These are phyloP conservation scores for Medicago ruthenica DNA, from an alignment of 306 rosid genomes.

Conservation along the genomic window DNA sequence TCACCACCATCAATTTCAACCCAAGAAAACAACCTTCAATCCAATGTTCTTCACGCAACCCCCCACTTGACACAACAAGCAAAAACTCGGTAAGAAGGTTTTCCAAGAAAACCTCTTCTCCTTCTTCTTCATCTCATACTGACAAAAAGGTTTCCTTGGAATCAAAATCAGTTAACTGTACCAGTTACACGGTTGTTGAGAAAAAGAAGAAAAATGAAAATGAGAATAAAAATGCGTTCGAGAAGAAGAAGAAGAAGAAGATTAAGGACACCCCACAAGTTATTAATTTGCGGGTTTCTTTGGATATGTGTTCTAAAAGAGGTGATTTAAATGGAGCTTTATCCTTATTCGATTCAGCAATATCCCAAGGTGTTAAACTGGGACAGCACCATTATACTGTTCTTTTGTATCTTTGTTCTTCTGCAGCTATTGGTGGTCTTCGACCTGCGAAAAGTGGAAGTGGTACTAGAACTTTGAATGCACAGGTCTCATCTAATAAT, in stretches of 20 bases:
- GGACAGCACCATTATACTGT: constrained; percentile 83
- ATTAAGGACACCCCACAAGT: constrained; percentile 49
- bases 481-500: constrained; percentile 36
- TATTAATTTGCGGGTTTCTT: constrained; percentile 53
- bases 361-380: constrained; percentile 54
- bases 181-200: constrained; percentile 28
- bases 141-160: constrained; percentile 46
- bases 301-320: constrained; percentile 85
- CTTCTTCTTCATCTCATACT: constrained; percentile 13
- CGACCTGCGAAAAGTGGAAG: constrained; percentile 87
- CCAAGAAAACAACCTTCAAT: constrained; percentile 28
- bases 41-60: constrained; percentile 48
- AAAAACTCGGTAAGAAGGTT: not conserved
- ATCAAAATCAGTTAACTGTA: constrained; percentile 9
- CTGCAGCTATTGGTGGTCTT: constrained; percentile 87
- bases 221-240: constrained; percentile 35
- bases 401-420: constrained; percentile 83
- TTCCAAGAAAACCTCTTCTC: constrained; percentile 41
- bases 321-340: constrained; percentile 83
- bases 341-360: constrained; percentile 67
- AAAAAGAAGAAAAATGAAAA: constrained; percentile 26
- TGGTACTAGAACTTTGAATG: constrained; percentile 55
- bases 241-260: constrained; percentile 41
- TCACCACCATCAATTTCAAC: constrained; percentile 37
- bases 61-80: constrained; percentile 25